A percentile compares a stretch with the other conserved stretches of the same genome.
Evolutionary conservation across 108 stramenopile genomes (phyloP).

Genomic region (Cyclostephanos tholiformis): DNA sequence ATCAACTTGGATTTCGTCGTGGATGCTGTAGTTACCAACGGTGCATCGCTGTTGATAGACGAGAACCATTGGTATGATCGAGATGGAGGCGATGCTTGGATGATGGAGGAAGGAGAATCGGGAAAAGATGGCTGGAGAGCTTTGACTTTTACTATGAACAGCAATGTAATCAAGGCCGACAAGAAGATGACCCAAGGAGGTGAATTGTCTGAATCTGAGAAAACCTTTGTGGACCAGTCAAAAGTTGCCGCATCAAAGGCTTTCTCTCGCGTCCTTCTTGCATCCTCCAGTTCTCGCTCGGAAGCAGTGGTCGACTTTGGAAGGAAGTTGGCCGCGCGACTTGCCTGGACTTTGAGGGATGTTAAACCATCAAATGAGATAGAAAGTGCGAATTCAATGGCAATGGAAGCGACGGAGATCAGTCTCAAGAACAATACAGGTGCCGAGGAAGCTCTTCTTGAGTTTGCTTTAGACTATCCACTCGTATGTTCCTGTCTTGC

Average conservation of each 20-base stretch:
- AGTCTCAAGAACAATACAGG: slow-evolving; percentile 25
- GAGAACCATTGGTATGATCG: slow-evolving; percentile 88
- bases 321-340: slow-evolving; percentile 63
- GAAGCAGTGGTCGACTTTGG: slow-evolving; percentile 60
- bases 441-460: slow-evolving; percentile 13
- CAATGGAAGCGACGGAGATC: slow-evolving; percentile 55
- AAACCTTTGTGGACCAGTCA: slow-evolving; percentile 67
- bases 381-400: slow-evolving; percentile 49
- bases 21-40: slow-evolving; percentile 86
- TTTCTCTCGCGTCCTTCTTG: slow-evolving; percentile 66
- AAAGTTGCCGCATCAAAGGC: slow-evolving; percentile 77
- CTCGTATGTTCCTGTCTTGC: slow-evolving; percentile 74
- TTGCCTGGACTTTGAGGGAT: slow-evolving; percentile 73
- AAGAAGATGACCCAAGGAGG: slow-evolving; percentile 21
- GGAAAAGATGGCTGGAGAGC: slow-evolving; percentile 21
- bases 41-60: slow-evolving; percentile 76
- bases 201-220: slow-evolving; percentile 40
- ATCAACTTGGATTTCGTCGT: slow-evolving; percentile 72
- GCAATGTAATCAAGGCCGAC: slow-evolving; percentile 39
- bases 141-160: slow-evolving; percentile 33
- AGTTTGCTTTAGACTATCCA: slow-evolving; percentile 58
- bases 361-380: slow-evolving; percentile 52
- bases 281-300: slow-evolving; percentile 51
- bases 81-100: slow-evolving; percentile 85
- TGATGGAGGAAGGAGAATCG: slow-evolving; percentile 49